Evolutionary conservation across 371 early-diverging fungal genomes (phyloP), one percentile per base, ranked within the genome.

Genomic region (Antonospora locustae): DNA sequence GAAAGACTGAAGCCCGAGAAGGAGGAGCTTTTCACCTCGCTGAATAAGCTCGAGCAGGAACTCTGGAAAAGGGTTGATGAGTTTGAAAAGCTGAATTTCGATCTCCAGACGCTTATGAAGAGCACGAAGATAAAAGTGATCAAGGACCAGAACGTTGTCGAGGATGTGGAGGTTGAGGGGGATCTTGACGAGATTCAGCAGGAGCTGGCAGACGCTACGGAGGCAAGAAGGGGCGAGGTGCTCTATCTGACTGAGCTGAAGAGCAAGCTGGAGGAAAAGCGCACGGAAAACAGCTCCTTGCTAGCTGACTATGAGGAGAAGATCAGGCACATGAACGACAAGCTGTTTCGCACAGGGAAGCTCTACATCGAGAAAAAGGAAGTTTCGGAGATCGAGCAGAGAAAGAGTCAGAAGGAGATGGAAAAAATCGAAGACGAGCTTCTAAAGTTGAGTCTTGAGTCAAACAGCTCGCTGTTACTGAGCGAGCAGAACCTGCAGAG

Each of bases 321-420:
- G 24, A 16, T 59, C 14, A 32, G 32, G 5, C 16, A 53, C 5
- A 16, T 32, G 11, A 47, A 54, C 19, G 47, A 55, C 1, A 69
- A 66, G 41, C 48, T 70, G 16, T 24, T 43, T 11, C 56, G 25
- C 16, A 59, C 54, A 7, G 66, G 66, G 19, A 39, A 66, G 56
- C 32, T 74, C 19, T 74, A 74, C 50, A 38, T 70, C 5, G 70
- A 74, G 40, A 74, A 74, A 53, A 74, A 72, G 57, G 72, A 74
- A 50, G 51, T 67, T 29, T 61, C 55, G 25, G 72, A 72, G 20
- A 57, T 41, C 12, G 65, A 61, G 43, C 65, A 72, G 38, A 40
- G 54, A 39, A 60, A 50, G 51, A 61, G 59, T 29, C 57, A 58
- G 34, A 70, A 63, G 4, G 63, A 72, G 32, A 67, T 72, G 54